These are phyloP conservation scores for Macrotyloma uniflorum DNA, from an alignment of 306 rosid species.

Conservation along the genomic window DNA sequence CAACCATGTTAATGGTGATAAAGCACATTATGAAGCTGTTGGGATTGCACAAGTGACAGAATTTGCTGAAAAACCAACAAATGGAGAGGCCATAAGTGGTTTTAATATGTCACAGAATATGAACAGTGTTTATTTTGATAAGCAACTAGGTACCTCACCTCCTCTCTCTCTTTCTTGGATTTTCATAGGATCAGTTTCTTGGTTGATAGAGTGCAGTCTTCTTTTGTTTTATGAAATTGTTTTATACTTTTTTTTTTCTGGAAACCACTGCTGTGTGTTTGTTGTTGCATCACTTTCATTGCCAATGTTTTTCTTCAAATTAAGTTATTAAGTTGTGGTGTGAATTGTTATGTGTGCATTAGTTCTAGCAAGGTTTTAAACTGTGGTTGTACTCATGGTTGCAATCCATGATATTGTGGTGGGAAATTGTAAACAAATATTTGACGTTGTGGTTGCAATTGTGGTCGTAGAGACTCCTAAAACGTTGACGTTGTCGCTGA, in stretches of 20 bases:
- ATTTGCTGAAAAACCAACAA: conserved; percentile 31
- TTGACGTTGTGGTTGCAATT: no score
- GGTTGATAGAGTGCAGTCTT: not conserved
- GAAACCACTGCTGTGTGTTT: not conserved
- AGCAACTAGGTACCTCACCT: conserved; percentile 41
- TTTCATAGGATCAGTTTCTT: not conserved
- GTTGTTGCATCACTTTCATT: conserved; percentile 18
- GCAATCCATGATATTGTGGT: not conserved
- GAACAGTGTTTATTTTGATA: conserved; percentile 44
- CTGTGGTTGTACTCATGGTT: not conserved
- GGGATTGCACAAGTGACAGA: conserved; percentile 27
- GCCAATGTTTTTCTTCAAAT: conserved; percentile 2
- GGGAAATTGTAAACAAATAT: not conserved
- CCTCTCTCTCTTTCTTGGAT: conserved; percentile 5
- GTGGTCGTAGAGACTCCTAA: no score
- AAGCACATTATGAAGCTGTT: conserved; percentile 29
- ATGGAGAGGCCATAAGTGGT: conserved; percentile 32
- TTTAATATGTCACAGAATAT: conserved; percentile 21
- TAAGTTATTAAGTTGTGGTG: conserved; percentile 16
- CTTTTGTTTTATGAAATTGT: not conserved
- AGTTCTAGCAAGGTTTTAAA: not conserved
- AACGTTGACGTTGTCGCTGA: no score
- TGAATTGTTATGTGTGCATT: conserved; percentile 8
- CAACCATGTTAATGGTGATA: not conserved
- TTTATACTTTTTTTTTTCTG: not conserved